These are phyloP conservation scores for Myxozyma melibiosi DNA, from an alignment of 805 yeast species.

Conservation along the genomic window DNA sequence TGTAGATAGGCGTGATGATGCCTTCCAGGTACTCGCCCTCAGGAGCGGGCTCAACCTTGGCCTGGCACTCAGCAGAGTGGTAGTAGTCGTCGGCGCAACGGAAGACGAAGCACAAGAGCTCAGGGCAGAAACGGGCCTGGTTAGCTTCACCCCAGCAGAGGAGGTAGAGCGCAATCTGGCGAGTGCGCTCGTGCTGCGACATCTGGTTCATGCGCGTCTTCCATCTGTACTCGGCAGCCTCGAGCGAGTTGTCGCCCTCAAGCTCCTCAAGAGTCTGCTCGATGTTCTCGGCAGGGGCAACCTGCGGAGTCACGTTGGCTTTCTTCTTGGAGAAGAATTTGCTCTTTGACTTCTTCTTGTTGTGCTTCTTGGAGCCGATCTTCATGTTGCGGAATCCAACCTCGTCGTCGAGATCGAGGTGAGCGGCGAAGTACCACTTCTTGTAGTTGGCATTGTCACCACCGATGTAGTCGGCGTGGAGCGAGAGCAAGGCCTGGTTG, in stretches of 20 bases:
- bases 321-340: conserved; percentile 43
- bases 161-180: conserved; percentile 64
- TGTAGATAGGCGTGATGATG: conserved; percentile 85
- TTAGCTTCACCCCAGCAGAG: conserved; percentile 80
- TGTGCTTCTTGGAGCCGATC: conserved; percentile 56
- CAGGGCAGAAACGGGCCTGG: conserved; percentile 88
- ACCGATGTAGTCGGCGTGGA: conserved; percentile 91
- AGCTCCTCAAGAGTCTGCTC: conserved; percentile 65
- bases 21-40: conserved; percentile 85
- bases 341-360: conserved; percentile 48
- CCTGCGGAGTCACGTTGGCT: conserved; percentile 47
- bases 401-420: conserved; percentile 72
- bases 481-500: conserved; percentile 64
- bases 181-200: conserved; percentile 59
- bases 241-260: conserved; percentile 66
- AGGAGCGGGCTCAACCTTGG: conserved; percentile 51
- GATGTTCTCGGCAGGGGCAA: conserved; percentile 53
- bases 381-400: conserved; percentile 60
- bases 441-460: conserved; percentile 84
- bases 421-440: conserved; percentile 92
- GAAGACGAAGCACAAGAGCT: conserved; percentile 88
- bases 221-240: conserved; percentile 85
- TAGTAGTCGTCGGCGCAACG: conserved; percentile 93
- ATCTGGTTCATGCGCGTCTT: conserved; percentile 59
- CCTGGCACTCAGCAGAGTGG: conserved; percentile 86